Conservation (phyloP, 108 stramenopile species). For the Pseudonitzschia pungens region DNA sequence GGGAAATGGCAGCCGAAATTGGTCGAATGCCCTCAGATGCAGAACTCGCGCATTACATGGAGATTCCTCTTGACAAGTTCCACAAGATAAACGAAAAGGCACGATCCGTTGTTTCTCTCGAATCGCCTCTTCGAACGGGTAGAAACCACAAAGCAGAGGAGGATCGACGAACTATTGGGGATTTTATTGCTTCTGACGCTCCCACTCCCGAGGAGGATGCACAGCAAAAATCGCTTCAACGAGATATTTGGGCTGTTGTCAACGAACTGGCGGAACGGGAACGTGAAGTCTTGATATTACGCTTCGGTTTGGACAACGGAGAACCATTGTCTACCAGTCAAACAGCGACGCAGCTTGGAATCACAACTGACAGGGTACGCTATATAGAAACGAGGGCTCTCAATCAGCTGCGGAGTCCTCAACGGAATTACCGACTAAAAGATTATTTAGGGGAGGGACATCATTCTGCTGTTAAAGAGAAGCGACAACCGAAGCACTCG, state of each 20-base stretch:
- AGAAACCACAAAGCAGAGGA: conserved; percentile 24
- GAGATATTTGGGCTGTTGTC: conserved; percentile 61
- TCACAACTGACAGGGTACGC: conserved; percentile 83
- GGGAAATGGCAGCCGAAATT: conserved; percentile 50
- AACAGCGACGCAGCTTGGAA: conserved; percentile 64
- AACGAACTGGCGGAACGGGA: conserved; percentile 54
- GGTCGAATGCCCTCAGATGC: conserved; percentile 68
- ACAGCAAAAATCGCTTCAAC: conserved; percentile 48
- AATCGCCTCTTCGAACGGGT: conserved; percentile 38
- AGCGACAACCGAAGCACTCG: conserved; percentile 4
- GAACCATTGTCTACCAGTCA: conserved; percentile 65
- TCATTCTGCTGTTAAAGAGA: neutral
- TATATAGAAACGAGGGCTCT: conserved; percentile 87
- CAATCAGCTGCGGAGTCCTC: conserved; percentile 84
- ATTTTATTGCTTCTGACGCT: conserved; percentile 60
- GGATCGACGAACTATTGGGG: conserved; percentile 62
- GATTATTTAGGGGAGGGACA: conserved; percentile 48
- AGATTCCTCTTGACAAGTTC: conserved; percentile 70
- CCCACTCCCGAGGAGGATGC: conserved; percentile 75
- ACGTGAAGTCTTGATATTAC: conserved; percentile 68
- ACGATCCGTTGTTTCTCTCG: conserved; percentile 61
- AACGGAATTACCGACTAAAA: conserved; percentile 72
- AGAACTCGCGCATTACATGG: conserved; percentile 75
- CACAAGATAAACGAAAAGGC: conserved; percentile 50
- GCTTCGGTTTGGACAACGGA: conserved; percentile 90